Evolutionary conservation across 305 asterid species (phyloP).

Genomic region (Fraxinus sp.): DNA sequence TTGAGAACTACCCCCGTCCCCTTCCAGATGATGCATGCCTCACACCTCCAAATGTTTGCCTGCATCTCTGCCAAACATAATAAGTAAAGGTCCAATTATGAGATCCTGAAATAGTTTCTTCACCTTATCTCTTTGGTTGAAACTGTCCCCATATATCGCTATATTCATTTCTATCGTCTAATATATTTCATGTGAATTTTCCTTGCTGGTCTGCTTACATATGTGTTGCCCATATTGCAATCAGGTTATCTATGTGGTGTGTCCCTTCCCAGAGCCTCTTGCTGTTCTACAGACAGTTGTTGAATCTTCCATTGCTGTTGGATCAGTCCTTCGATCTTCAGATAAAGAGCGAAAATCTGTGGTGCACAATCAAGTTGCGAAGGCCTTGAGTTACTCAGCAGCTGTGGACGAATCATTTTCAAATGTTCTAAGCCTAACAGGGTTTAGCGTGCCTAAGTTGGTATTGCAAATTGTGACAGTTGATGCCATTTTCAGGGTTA

Average conservation of each 20-base stretch:
- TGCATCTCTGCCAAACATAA: neutral
- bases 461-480: conserved; percentile 95
- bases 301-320: conserved; percentile 88
- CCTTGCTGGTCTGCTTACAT: neutral
- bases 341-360: conserved; percentile 88
- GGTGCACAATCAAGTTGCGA: conserved; percentile 94
- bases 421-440: conserved; percentile 83
- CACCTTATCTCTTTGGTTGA: neutral
- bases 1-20: neutral
- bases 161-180: neutral
- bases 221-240: conserved; percentile 7
- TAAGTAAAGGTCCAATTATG: neutral
- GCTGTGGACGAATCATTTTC: conserved; percentile 89
- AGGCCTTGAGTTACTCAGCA: conserved; percentile 87
- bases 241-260: conserved; percentile 95
- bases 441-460: conserved; percentile 88
- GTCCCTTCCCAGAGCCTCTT: conserved; percentile 99
- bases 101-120: neutral
- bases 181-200: neutral
- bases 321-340: conserved; percentile 81
- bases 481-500: conserved; percentile 92
- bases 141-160: neutral
- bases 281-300: conserved; percentile 91
- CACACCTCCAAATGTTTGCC: neutral
- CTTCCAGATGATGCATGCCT: neutral